A percentile compares a stretch with the other conserved stretches of the same genome.
phyloP scores from a whole-genome alignment of 495 filamentous ascomycete genomes.

The Sabuloglossum arenarium region DNA sequence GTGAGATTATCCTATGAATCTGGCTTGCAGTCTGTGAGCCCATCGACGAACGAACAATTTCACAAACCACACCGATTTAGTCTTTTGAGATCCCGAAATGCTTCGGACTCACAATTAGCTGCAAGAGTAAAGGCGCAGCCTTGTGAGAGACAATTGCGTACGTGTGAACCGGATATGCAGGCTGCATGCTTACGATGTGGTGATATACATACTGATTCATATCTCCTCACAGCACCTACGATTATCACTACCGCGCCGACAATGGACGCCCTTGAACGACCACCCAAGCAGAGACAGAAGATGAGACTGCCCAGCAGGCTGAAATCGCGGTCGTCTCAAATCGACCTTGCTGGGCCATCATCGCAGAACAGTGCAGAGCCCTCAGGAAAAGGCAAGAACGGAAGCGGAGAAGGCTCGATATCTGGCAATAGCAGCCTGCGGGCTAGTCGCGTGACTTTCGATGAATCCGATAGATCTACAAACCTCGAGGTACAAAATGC shows the following conservation, averaged over 20 bases:
- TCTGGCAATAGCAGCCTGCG: slow-evolving; percentile 22
- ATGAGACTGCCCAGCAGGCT: slow-evolving; percentile 25
- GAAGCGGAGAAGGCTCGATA: slow-evolving; percentile 5
- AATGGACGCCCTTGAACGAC: slow-evolving; percentile 31
- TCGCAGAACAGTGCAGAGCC: neutral
- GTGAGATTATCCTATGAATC: neutral
- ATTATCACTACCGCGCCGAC: slow-evolving; percentile 92
- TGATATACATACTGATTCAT: slow-evolving; percentile 8
- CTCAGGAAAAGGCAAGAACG: neutral
- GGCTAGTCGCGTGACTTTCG: slow-evolving; percentile 34
- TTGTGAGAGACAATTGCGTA: slow-evolving; percentile 21
- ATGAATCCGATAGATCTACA: slow-evolving; percentile 42
- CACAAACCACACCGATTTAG: slow-evolving; percentile 48
- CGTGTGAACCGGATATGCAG: slow-evolving; percentile 37
- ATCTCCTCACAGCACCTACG: slow-evolving; percentile 39
- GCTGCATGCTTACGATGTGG: slow-evolving; percentile 11
- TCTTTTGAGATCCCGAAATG: slow-evolving; percentile 78
- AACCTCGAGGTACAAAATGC: slow-evolving; percentile 21
- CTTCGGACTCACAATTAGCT: slow-evolving; percentile 80
- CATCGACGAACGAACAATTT: neutral
- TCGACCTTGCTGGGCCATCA: neutral
- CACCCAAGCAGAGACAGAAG: slow-evolving; percentile 30
- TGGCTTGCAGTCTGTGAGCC: neutral
- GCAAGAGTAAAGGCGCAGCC: slow-evolving; percentile 54
- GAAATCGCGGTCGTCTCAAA: slow-evolving; percentile 4